These are phyloP conservation scores for Taphrina wiesneri DNA, from an alignment of 1,139 yeast genomes.

Conservation along the genomic window DNA sequence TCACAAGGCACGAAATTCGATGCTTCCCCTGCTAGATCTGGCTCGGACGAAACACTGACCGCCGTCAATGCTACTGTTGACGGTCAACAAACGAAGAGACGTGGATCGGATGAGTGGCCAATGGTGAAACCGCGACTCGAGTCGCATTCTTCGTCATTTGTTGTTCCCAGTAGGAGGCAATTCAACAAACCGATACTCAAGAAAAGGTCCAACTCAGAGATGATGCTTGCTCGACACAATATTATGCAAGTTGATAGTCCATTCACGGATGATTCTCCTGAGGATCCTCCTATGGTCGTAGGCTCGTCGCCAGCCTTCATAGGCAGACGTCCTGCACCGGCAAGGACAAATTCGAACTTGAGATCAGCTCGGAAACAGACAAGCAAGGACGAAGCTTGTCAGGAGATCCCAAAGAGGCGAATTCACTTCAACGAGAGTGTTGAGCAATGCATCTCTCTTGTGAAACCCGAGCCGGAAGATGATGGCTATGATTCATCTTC, in stretches of 20 bases:
- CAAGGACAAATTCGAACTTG: constrained; percentile 9
- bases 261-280: not conserved
- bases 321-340: constrained; percentile 3
- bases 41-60: constrained; percentile 3
- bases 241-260: not conserved
- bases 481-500: constrained; percentile 24
- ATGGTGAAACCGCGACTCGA: constrained; percentile 16
- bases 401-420: constrained; percentile 50
- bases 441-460: constrained; percentile 66
- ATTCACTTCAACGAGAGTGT: constrained; percentile 92
- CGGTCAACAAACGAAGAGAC: constrained; percentile 3
- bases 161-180: constrained; percentile 40
- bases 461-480: constrained; percentile 33
- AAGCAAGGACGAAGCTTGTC: constrained; percentile 44
- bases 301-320: not conserved
- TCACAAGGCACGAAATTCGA: constrained; percentile 15
- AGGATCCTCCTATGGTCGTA: not conserved
- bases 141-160: constrained; percentile 40
- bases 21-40: constrained; percentile 41
- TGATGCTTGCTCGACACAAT: constrained; percentile 50
- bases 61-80: constrained; percentile 24
- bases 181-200: constrained; percentile 68
- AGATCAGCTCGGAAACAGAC: constrained; percentile 37
- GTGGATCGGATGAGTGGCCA: constrained; percentile 15
- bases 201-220: constrained; percentile 75